These are phyloP conservation scores for Chlorella sorokiniana DNA, from an alignment of 139 green algal genomes.

Conservation along the genomic window DNA sequence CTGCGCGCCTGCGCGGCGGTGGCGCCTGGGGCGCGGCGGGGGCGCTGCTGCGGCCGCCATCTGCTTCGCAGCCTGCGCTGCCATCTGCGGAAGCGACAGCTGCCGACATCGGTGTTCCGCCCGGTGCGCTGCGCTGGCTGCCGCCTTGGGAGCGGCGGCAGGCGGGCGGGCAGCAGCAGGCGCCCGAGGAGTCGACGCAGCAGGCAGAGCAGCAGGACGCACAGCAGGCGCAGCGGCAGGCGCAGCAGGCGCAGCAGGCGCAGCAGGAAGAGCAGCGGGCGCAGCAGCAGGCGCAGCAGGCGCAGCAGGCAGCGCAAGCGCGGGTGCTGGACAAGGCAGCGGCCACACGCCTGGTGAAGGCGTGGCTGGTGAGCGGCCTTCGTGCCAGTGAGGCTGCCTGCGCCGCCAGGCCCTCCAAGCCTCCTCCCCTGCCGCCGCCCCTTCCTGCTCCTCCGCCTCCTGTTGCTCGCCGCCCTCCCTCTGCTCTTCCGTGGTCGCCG, in stretches of 20 bases:
- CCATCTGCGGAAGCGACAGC: background rate
- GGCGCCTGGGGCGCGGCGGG: background rate
- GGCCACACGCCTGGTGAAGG: background rate
- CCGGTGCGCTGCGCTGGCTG: background rate
- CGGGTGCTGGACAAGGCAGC: background rate
- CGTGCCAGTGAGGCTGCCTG: background rate
- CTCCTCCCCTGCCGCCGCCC: background rate
- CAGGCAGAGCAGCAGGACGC: background rate
- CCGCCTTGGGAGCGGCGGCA: background rate
- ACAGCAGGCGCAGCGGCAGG: background rate
- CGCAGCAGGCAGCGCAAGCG: background rate
- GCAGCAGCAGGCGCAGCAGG: background rate
- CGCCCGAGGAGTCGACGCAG: background rate
- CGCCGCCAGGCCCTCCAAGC: background rate
- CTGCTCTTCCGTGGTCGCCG: background rate
- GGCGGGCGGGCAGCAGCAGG: background rate
- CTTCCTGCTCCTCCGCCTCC: background rate
- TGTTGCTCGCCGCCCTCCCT: background rate
- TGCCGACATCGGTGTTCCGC: background rate
- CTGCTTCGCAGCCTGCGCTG: background rate
- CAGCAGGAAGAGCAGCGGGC: background rate
- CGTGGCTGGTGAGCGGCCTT: constrained; percentile 20
- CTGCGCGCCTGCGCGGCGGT: background rate
- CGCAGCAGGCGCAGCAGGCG: background rate
- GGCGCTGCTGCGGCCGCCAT: no score